These are phyloP conservation scores for Hevea brasiliensis DNA, from an alignment of 345 rosid species.

Conservation along the genomic window DNA sequence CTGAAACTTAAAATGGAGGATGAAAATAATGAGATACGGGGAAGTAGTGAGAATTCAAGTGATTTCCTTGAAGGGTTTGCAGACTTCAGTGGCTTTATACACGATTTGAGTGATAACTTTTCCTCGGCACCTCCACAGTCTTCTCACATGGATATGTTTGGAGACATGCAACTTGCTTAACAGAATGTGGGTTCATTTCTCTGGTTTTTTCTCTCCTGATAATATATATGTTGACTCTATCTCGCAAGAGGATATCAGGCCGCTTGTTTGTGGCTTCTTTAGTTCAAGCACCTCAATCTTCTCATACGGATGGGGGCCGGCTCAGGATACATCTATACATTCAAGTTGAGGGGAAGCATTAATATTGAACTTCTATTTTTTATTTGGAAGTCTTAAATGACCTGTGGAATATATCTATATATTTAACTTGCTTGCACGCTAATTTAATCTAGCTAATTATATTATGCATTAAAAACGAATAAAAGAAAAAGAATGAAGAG, in stretches of 20 bases:
- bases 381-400: too few relatives aligned
- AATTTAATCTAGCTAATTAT: not conserved
- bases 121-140: not conserved
- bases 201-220: too few relatives aligned
- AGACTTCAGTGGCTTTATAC: slow-evolving; percentile 11
- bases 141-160: slow-evolving; percentile 12
- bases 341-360: too few relatives aligned
- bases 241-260: too few relatives aligned
- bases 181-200: too few relatives aligned
- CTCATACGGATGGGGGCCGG: too few relatives aligned
- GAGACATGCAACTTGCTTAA: slow-evolving; percentile 6
- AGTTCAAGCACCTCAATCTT: not conserved
- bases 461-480: not conserved
- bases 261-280: slow-evolving; percentile 11
- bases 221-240: too few relatives aligned
- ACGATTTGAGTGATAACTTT: not conserved
- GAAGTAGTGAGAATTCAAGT: not conserved
- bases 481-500: too few relatives aligned
- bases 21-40: not conserved
- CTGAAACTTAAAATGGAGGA: not conserved
- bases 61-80: slow-evolving; percentile 5
- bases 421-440: not conserved
- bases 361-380: too few relatives aligned
- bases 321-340: too few relatives aligned
- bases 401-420: not conserved